Evolutionary conservation across 2,329 filamentous ascomycete species (phyloP).

Genomic region (Parafenestella ontariensis): DNA sequence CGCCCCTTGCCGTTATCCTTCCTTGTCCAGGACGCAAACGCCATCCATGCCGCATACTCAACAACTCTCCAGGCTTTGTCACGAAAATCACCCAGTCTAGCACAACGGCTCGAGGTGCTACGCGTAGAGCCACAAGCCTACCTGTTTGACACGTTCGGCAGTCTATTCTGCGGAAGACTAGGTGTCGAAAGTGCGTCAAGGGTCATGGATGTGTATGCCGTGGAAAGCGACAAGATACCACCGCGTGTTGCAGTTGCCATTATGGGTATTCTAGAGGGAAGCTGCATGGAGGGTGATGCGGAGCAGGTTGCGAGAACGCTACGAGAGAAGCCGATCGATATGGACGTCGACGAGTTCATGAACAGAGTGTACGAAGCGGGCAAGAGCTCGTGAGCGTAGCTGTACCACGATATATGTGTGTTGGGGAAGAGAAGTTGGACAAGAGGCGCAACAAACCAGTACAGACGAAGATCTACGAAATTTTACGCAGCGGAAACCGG

Average conservation of each 20-base stretch:
- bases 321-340: conserved; percentile 20
- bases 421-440: no score
- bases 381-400: conserved; percentile 22
- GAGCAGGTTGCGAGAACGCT: conserved; percentile 27
- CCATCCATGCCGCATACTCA: conserved; percentile 72
- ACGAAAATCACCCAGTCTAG: conserved; percentile 69
- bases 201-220: conserved; percentile 82
- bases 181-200: conserved; percentile 74
- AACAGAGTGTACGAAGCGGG: conserved; percentile 44
- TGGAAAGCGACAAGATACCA: conserved; percentile 78
- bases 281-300: conserved; percentile 44
- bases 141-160: conserved; percentile 67
- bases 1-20: conserved; percentile 77
- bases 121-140: conserved; percentile 57
- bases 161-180: conserved; percentile 67
- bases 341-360: conserved; percentile 42
- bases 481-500: background rate
- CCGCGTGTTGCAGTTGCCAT: conserved; percentile 75
- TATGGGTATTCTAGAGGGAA: conserved; percentile 61
- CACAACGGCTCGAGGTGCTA: conserved; percentile 64
- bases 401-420: no score
- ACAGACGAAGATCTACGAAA: background rate
- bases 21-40: conserved; percentile 72
- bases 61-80: conserved; percentile 71
- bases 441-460: no score